Conservation (phyloP, 2,329 filamentous ascomycete species). For the Pezicula carpinea region DNA sequence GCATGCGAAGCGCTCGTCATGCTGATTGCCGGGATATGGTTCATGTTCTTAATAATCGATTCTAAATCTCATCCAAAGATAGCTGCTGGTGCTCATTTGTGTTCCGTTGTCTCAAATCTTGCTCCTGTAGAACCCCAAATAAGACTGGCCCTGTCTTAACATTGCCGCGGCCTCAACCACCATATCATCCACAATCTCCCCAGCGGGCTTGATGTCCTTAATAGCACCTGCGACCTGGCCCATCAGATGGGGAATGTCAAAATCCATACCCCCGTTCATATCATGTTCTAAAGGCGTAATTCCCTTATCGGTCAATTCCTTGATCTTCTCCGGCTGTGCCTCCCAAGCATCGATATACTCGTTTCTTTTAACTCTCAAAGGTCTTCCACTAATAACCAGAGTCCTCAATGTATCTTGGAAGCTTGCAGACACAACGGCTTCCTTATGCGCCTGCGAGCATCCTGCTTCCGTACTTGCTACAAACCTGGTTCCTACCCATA, state of each 20-base stretch:
- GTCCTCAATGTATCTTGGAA: conserved; percentile 80
- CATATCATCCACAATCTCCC: conserved; percentile 86
- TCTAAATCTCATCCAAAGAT: background rate
- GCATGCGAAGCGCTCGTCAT: conserved; percentile 31
- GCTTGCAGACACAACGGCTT: conserved; percentile 72
- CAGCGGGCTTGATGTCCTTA: conserved; percentile 71
- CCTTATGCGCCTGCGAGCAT: conserved; percentile 77
- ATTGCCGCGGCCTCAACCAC: conserved; percentile 68
- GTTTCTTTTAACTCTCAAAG: conserved; percentile 75
- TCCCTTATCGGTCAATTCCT: conserved; percentile 68
- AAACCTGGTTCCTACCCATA: conserved; percentile 94
- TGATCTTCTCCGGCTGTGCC: conserved; percentile 66
- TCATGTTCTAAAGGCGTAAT: conserved; percentile 80
- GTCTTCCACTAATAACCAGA: conserved; percentile 76
- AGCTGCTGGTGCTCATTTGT: background rate
- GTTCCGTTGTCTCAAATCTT: background rate
- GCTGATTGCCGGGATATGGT: conserved; percentile 12
- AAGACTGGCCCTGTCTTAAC: conserved; percentile 57
- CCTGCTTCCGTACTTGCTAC: conserved; percentile 79
- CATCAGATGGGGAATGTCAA: conserved; percentile 89
- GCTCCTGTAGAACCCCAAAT: conserved; percentile 37
- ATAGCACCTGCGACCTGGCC: conserved; percentile 86
- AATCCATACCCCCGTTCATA: conserved; percentile 73
- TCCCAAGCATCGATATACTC: conserved; percentile 84
- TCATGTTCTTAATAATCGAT: background rate